Evolutionary conservation across 2,329 filamentous ascomycete species (phyloP).

Genomic region (Leptographium radiaticola): DNA sequence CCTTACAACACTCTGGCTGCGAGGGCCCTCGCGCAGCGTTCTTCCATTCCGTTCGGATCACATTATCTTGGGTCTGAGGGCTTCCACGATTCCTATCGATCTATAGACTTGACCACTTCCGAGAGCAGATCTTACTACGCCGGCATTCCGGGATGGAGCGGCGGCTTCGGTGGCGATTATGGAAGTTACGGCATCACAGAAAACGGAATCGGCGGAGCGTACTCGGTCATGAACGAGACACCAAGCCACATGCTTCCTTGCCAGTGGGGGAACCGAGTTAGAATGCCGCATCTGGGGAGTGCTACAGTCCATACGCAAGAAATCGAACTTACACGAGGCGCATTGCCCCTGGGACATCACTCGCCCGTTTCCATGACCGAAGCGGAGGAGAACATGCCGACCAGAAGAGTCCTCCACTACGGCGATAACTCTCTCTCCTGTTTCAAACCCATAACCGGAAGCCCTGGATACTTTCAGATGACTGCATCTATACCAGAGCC

Average conservation of each 20-base stretch:
- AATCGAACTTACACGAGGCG: background rate
- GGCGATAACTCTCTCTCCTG: background rate
- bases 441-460: background rate
- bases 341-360: background rate
- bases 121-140: background rate
- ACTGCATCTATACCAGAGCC: background rate
- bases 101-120: conserved; percentile 6
- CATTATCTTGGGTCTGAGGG: background rate
- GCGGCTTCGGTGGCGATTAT: background rate
- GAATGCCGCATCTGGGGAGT: background rate
- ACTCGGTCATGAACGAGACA: background rate
- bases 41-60: conserved; percentile 2
- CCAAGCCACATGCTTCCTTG: background rate
- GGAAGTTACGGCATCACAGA: background rate
- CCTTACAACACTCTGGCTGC: conserved; percentile 23
- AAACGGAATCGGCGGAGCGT: background rate
- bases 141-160: background rate
- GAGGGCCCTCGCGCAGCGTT: conserved; percentile 14
- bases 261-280: background rate
- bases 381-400: background rate
- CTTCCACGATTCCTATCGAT: conserved; percentile 28
- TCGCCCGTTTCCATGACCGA: no score
- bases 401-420: background rate
- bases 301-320: background rate
- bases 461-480: background rate